Evolutionary conservation across 352 stramenopile genomes (phyloP), one percentile per base, ranked within the genome.

Genomic region (Phytophthora citricola): DNA sequence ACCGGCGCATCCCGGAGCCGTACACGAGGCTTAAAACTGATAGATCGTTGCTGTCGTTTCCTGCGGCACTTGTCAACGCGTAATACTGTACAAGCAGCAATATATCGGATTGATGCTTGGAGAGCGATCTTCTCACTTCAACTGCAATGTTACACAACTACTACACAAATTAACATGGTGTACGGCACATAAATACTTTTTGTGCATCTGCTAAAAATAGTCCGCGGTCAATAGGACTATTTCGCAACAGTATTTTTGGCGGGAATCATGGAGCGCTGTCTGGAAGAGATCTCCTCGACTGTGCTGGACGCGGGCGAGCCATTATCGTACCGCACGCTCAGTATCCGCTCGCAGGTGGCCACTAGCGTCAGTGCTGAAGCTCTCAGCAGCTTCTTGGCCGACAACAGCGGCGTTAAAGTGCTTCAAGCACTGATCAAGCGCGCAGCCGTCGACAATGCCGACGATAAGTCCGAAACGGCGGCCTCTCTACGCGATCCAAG

Each of bases 301-400:
- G 78, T 91, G 63, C 65, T 85, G 69, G 84, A 92, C 57, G 79
- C 66, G 8, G 66, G 73, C 44, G 69, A 87, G 50, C 69, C 76
- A 11, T 69, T 90, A 26, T 89, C 81, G 27, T 87, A 85, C 68
- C 84, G 84, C 24, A 75, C 71, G 15, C 76, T 92, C 0, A 52
- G 76, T 5, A 66, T 74, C 8, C 73, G 70, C 1, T 78, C 72
- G 9, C 75, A 76, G 22, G 66, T 72, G 17, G 57, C 47, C 22
- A 38, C 36, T 2, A 46, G 20, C 36, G 34, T 71, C 24, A 85
- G 79, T 54, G n/a, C 59, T 9, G 29, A 78, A 12, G 84, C 81
- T 10, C 53, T 92, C 29, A 46, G 64, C 9, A 65, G 63, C 39
- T 92, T 89, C 46, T 68, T 24, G 1, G 20, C 61, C 14, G 57